Evolutionary conservation across 176 grass and related monocot species (phyloP), one percentile per base, ranked within the genome.

Genomic region (Microstegium vimineum): DNA sequence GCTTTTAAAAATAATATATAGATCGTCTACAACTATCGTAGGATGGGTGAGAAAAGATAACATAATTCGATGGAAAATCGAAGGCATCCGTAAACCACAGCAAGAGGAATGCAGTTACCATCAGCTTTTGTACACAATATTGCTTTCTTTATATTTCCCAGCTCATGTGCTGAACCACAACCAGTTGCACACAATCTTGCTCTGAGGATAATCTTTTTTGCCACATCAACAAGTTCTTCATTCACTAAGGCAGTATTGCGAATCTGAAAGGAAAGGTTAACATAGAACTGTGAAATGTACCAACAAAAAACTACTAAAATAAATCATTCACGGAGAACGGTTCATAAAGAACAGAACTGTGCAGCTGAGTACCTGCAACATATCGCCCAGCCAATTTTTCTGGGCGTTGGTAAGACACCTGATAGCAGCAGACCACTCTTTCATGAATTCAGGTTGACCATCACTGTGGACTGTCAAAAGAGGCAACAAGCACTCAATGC

Each of bases 371-470:
- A 97, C 92, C 90, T 95, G 87, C 46, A 95, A 78, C 68, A 90
- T 69, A 85, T 93, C 82, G 71, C 69, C 36, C 25, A 91, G 73
- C 93, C 90, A 95, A 82, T 56, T 91, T 71, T 91, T 85, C 27
- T 51, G 67, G 61, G 87, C 89, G 42, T 77, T 71, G 42, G 79
- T 57, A 74, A 93, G 85, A 84, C 92, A 98, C 41, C 73, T 88
- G 76, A 72, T 88, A 86, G 89, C 89, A 88, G 82, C 84, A 84
- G 82, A 91, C 90, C 88, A 94, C 65, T 95, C 95, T 15, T 75
- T 76, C 65, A 73, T 77, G 64, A 80, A 87, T 83, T 81, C 86
- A 56, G 45, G 71, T 68, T 69, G 76, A 78, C 85, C 90, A 86
- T 81, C 83, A 43, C 66, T 62, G 49, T 62, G 73, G 62, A 81